Percentiles rank a stretch among this genome's conserved stretches.
phyloP scores from a whole-genome alignment of 345 rosid genomes.

The Brassica nigra region DNA sequence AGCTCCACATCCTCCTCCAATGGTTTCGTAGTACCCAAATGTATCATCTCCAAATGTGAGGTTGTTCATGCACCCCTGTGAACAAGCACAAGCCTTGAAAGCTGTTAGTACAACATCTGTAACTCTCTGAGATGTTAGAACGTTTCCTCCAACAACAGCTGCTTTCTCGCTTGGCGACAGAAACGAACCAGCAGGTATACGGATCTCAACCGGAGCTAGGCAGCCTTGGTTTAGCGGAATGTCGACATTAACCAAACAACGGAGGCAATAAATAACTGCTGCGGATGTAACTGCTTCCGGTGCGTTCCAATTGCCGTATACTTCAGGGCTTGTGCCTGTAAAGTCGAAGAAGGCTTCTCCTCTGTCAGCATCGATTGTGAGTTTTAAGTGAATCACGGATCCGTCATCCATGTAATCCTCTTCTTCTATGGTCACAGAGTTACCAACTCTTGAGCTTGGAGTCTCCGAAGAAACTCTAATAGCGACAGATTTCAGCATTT shows the following conservation, averaged over 20 bases:
- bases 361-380: constrained; percentile 62
- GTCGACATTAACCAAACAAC: constrained; percentile 81
- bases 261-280: constrained; percentile 93
- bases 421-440: constrained; percentile 61
- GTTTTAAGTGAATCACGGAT: constrained; percentile 71
- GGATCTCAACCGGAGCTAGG: constrained; percentile 80
- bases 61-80: constrained; percentile 98
- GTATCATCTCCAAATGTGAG: constrained; percentile 90
- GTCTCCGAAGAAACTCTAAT: constrained; percentile 50
- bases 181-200: constrained; percentile 75
- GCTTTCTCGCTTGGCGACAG: constrained; percentile 94
- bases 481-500: constrained; percentile 92
- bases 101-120: constrained; percentile 89
- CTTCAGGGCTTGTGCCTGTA: constrained; percentile 88
- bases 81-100: constrained; percentile 94
- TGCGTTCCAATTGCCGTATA: constrained; percentile 95
- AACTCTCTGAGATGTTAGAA: constrained; percentile 86
- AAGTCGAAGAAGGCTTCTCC: constrained; percentile 93
- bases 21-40: constrained; percentile 92
- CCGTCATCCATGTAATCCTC: constrained; percentile 98
- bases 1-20: constrained; percentile 94
- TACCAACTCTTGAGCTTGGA: constrained; percentile 31
- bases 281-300: constrained; percentile 97
- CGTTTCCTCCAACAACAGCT: constrained; percentile 98
- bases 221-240: constrained; percentile 98